phyloP scores from a whole-genome alignment of 495 filamentous ascomycete genomes.

The Xylaria palmicola region DNA sequence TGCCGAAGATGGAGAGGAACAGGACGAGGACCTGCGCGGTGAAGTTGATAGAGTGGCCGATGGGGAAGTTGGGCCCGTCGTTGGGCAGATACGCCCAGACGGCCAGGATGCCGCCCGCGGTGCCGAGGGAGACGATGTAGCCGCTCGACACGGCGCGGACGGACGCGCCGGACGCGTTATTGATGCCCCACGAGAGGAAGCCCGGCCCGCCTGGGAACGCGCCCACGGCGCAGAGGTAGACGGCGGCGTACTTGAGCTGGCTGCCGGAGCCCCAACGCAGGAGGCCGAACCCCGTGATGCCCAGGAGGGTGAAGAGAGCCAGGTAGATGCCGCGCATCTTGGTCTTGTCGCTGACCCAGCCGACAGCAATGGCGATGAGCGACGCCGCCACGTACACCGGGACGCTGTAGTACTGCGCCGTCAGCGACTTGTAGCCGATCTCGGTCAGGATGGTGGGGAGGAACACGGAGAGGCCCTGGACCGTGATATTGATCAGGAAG shows the following conservation, averaged over 20 bases:
- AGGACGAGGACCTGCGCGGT: conserved; percentile 44
- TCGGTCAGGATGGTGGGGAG: conserved; percentile 51
- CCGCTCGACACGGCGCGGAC: conserved; percentile 54
- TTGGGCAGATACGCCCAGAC: conserved; percentile 54
- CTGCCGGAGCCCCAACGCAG: conserved; percentile 29
- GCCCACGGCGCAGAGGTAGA: conserved; percentile 50
- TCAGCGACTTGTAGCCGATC: conserved; percentile 45
- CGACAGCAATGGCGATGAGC: conserved; percentile 56
- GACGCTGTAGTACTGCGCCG: conserved; percentile 50
- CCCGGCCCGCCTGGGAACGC: conserved; percentile 55
- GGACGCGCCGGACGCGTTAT: conserved; percentile 57
- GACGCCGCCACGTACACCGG: conserved; percentile 55
- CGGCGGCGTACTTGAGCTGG: conserved; percentile 39
- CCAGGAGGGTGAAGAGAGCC: conserved; percentile 42
- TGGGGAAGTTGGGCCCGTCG: conserved; percentile 51
- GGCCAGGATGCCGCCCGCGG: conserved; percentile 56
- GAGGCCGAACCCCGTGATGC: conserved; percentile 44
- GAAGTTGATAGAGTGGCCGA: conserved; percentile 61
- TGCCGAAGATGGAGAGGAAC: conserved; percentile 45
- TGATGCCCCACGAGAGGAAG: conserved; percentile 57
- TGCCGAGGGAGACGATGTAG: conserved; percentile 56
- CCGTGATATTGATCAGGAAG: conserved; percentile 54
- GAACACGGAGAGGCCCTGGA: conserved; percentile 51
- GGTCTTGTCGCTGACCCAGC: conserved; percentile 57
- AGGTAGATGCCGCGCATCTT: conserved; percentile 62